Conservation (phyloP, 306 rosid species). For the Fragaria nilgerrensis region DNA sequence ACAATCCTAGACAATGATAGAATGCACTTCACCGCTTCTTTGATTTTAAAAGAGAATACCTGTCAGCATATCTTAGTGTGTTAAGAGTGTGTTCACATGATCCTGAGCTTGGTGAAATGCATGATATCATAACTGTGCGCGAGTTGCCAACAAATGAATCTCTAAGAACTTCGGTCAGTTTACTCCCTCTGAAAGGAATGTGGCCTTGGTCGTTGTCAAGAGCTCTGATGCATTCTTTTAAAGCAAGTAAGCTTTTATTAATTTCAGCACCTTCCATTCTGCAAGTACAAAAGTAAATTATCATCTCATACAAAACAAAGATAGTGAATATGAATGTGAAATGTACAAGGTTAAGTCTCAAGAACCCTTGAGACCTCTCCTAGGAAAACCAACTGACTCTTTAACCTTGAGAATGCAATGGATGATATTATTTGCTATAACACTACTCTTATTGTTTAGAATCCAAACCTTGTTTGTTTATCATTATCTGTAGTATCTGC, state of each 20-base stretch:
- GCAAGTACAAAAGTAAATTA: constrained; percentile 16
- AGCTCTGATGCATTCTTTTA: constrained; percentile 84
- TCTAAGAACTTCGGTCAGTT: constrained; percentile 82
- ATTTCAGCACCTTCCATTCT: constrained; percentile 95
- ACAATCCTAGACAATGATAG: background rate
- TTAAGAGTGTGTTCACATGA: constrained; percentile 87
- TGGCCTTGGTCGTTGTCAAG: constrained; percentile 86
- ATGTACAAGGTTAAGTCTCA: background rate
- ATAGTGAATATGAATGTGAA: background rate
- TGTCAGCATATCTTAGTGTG: constrained; percentile 86
- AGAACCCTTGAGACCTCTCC: constrained; percentile 12
- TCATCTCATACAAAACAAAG: constrained; percentile 9
- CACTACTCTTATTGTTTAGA: background rate
- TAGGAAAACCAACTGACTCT: constrained; percentile 15
- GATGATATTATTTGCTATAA: background rate
- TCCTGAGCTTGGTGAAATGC: constrained; percentile 86
- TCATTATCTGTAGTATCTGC: constrained; percentile 85
- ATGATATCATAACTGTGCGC: constrained; percentile 85
- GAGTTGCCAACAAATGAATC: constrained; percentile 89
- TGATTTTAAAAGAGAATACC: constrained; percentile 36
- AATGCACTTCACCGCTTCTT: background rate
- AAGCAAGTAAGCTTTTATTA: constrained; percentile 80
- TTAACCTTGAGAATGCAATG: background rate
- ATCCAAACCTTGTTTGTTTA: constrained; percentile 65
- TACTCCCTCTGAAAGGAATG: constrained; percentile 92